Evolutionary conservation across 768 basidiomycete species (phyloP).

Genomic region (Serpula lacrymans): DNA sequence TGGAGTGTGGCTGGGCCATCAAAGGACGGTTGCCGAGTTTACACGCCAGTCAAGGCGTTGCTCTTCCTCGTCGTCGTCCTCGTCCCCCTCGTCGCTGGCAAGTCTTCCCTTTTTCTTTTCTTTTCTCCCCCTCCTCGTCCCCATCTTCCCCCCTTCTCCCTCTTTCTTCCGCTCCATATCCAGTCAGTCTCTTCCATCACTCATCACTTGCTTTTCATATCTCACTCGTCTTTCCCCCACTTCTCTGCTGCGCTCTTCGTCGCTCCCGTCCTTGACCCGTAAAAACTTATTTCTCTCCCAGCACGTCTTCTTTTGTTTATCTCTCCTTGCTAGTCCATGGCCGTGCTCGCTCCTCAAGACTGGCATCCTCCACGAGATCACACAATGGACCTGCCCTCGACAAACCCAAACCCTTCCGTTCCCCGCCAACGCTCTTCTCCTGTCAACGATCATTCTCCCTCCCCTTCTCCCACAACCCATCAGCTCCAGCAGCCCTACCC

Average conservation of each 20-base stretch:
- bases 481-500: slow-evolving; percentile 50
- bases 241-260: too few species aligned
- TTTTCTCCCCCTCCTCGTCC: not conserved
- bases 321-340: slow-evolving; percentile 54
- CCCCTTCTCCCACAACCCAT: slow-evolving; percentile 29
- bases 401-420: slow-evolving; percentile 34
- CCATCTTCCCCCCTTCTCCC: not conserved
- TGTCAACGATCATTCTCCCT: slow-evolving; percentile 45
- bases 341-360: slow-evolving; percentile 74
- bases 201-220: not conserved
- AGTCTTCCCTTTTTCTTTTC: slow-evolving; percentile 1
- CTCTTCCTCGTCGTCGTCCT: not conserved
- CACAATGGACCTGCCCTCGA: slow-evolving; percentile 53
- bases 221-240: not conserved
- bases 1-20: not conserved
- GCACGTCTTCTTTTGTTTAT: not conserved
- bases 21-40: not conserved
- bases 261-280: too few species aligned
- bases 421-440: slow-evolving; percentile 62
- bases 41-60: not conserved
- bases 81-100: not conserved
- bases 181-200: not conserved
- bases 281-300: too few species aligned
- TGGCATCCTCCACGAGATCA: slow-evolving; percentile 67
- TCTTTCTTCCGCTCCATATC: not conserved